Percentiles rank a stretch among this genome's conserved stretches.
phyloP scores from a whole-genome alignment of 2,329 filamentous ascomycete species.

The Arthrobotrys pseudoclavata region DNA sequence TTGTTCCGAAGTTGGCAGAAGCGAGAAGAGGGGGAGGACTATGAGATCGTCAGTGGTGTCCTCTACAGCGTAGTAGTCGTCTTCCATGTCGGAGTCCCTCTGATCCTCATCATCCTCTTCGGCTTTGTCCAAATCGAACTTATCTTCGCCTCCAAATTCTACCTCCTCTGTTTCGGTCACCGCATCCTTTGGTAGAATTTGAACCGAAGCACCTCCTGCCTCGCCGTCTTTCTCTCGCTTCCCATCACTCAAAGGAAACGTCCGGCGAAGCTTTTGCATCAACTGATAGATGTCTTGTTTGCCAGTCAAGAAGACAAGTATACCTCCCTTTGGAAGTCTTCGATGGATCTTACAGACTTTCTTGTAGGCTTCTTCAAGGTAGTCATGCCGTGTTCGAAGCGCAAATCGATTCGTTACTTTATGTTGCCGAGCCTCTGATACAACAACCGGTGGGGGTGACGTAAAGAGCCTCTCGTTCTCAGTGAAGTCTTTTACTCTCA shows the following conservation, averaged over 20 bases:
- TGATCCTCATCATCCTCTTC: conserved; percentile 72
- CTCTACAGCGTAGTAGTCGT: conserved; percentile 70
- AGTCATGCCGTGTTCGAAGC: conserved; percentile 84
- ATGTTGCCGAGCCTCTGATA: conserved; percentile 92
- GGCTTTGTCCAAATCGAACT: conserved; percentile 72
- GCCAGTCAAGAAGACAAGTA: conserved; percentile 93
- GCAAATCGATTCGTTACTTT: conserved; percentile 91
- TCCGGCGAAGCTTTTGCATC: conserved; percentile 81
- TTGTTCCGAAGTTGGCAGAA: conserved; percentile 90
- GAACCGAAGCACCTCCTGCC: conserved; percentile 69
- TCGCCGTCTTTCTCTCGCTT: conserved; percentile 62
- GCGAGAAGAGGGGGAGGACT: conserved; percentile 91
- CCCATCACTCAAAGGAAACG: conserved; percentile 67
- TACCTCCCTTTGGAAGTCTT: conserved; percentile 87
- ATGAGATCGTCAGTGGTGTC: conserved; percentile 75
- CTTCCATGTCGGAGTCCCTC: conserved; percentile 72
- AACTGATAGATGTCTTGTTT: conserved; percentile 90
- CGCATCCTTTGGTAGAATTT: conserved; percentile 79
- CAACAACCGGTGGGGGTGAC: conserved; percentile 82
- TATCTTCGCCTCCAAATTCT: conserved; percentile 79
- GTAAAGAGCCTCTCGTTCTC: conserved; percentile 85
- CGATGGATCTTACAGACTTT: conserved; percentile 90
- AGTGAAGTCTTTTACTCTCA: conserved; percentile 90
- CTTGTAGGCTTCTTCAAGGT: conserved; percentile 87
- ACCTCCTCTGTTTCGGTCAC: conserved; percentile 88